A percentile compares a stretch with the other conserved stretches of the same genome.
phyloP scores from a whole-genome alignment of 805 yeast genomes.

The Ogataea ramenticola region DNA sequence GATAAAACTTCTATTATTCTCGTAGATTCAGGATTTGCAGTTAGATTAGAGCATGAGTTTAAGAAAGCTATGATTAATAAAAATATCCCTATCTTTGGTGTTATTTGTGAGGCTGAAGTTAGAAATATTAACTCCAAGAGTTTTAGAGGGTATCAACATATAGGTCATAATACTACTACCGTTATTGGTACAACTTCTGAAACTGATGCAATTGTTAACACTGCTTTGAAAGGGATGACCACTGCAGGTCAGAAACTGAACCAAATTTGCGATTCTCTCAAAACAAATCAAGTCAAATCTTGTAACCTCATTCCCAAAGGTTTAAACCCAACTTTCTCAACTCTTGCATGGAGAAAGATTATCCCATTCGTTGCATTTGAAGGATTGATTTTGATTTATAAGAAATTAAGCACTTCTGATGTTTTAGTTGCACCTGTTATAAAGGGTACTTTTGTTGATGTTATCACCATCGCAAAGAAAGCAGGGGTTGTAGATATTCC shows the following conservation, averaged over 20 bases:
- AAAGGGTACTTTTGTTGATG: slow-evolving; percentile 16
- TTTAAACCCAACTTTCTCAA: slow-evolving; percentile 18
- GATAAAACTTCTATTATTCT: slow-evolving; percentile 15
- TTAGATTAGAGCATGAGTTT: slow-evolving; percentile 14
- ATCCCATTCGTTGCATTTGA: slow-evolving; percentile 19
- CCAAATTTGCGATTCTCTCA: slow-evolving; percentile 14
- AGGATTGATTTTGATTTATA: slow-evolving; percentile 14
- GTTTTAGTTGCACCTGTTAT: slow-evolving; percentile 4
- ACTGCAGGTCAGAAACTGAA: slow-evolving; percentile 11
- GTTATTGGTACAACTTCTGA: slow-evolving; percentile 17
- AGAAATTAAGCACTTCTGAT: slow-evolving; percentile 9
- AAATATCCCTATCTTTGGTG: slow-evolving; percentile 11
- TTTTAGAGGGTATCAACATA: slow-evolving; percentile 10
- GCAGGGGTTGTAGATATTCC: slow-evolving; percentile 22
- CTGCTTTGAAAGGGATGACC: slow-evolving; percentile 15
- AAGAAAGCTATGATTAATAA: not conserved
- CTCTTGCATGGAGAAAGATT: slow-evolving; percentile 23
- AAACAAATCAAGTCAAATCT: slow-evolving; percentile 18
- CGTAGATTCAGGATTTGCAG: slow-evolving; percentile 18
- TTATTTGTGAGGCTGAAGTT: slow-evolving; percentile 20
- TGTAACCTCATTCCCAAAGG: slow-evolving; percentile 19
- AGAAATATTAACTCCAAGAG: slow-evolving; percentile 6
- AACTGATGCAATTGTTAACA: slow-evolving; percentile 2
- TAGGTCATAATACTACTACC: slow-evolving; percentile 17
- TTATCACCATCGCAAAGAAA: slow-evolving; percentile 14